Base-by-base conservation (phyloP, 306 rosid genomes). In the Clitoria ternatea region DNA sequence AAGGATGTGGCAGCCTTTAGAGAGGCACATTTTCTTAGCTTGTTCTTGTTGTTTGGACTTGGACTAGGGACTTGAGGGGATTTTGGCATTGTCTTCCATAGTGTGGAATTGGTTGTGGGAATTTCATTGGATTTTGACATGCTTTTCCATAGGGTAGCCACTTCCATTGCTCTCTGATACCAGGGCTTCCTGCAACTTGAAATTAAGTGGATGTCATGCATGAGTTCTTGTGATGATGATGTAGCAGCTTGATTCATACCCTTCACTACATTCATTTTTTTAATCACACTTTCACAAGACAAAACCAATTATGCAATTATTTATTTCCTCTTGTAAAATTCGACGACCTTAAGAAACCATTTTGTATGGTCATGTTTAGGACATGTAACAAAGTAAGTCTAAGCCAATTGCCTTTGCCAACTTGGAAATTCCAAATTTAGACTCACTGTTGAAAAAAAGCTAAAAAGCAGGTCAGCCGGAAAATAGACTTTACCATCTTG, bases 141-240 rank as follows among this genome's bases (percentile, higher is more conserved):
- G 50, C 39, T 74, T 88, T 78, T 91, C 97, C 97, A 86, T 27
- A 85, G 37, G 2, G 13, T 82, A 35, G 87, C 76, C 74, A 84
- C 80, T 56, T 87, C 90, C 48, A 72, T 87, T 82, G 92, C 98
- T 84, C 90, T 85, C 33, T 90, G 92, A 79, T 94, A 94, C 98
- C 98, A 94, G 7, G 96, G 90, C 85, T 94, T 89, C 88, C 96
- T 89, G 75, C 64, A 54, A 72, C 59, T 27, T 63, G 72, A 62
- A 23, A 65, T 19, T 4, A 56, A 67, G 5, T 40, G 10, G 10
- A 61, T 77, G 22, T 82, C 81, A 73, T 70, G 74, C 57, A 56
- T 62, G 1, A 66, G 6, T 59, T 79, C 45, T 30, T 61, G 27
- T 37, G 68, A 12, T 22, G 73, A 19, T 44, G 50, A 1, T 2